phyloP scores from a whole-genome alignment of 1,284 basidiomycete species.

The Amylostereum areolatum region DNA sequence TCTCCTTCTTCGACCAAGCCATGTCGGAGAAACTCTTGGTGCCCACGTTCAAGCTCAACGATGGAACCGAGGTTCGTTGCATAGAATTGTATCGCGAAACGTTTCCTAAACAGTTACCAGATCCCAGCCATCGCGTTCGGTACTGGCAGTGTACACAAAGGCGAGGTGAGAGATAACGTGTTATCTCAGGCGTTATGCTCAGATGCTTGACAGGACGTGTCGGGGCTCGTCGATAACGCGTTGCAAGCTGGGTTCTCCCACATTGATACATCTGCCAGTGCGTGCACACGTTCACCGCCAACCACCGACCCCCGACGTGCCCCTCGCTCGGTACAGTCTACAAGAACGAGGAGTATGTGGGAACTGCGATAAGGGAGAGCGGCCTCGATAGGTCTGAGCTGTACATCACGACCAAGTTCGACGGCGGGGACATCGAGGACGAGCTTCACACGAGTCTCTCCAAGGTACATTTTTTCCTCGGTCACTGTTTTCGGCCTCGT shows the following conservation, averaged over 20 bases:
- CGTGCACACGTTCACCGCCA: conserved; percentile 2
- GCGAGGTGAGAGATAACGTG: neutral
- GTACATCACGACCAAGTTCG: conserved; percentile 45
- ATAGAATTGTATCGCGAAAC: neutral
- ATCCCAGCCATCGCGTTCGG: conserved; percentile 12
- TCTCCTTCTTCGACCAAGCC: neutral
- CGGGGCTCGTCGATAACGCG: conserved; percentile 27
- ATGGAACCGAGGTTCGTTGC: conserved; percentile 9
- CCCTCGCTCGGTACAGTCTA: conserved; percentile 22
- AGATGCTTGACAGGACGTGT: conserved; percentile 22
- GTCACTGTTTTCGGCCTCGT: neutral
- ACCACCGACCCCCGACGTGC: neutral
- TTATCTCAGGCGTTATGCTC: neutral
- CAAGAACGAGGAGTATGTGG: conserved; percentile 34
- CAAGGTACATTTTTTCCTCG: conserved; percentile 34
- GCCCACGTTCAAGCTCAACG: conserved; percentile 8
- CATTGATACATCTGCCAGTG: conserved; percentile 28
- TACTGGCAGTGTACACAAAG: conserved; percentile 8
- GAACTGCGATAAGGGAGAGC: conserved; percentile 27
- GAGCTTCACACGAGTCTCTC: conserved; percentile 53
- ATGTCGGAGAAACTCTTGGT: neutral
- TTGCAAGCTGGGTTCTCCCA: conserved; percentile 29
- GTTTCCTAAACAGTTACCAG: neutral
- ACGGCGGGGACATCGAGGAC: conserved; percentile 42
- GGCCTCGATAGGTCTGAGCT: conserved; percentile 27